Evolutionary conservation across 1,284 basidiomycete species (phyloP).

Genomic region (Trametes polyzona): DNA sequence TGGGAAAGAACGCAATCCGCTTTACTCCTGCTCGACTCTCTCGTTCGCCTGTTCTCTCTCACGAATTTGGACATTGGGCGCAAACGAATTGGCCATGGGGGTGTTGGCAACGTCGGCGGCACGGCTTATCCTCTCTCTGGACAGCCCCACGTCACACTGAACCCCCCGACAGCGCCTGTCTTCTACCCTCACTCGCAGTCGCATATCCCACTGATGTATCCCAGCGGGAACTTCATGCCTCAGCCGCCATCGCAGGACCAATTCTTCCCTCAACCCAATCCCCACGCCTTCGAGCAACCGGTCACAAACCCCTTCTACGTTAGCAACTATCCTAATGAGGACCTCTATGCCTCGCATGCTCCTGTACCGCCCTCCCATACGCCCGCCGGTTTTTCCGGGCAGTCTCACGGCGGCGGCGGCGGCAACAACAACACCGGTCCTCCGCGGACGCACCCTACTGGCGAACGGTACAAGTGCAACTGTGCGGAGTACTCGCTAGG

Average conservation of each 20-base stretch:
- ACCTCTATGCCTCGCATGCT: constrained; percentile 43
- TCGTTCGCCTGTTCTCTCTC: constrained; percentile 64
- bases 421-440: background rate
- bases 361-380: constrained; percentile 30
- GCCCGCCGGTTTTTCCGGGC: background rate
- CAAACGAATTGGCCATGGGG: constrained; percentile 29
- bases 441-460: background rate
- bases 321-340: background rate
- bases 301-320: background rate
- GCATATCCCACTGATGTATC: too few species aligned
- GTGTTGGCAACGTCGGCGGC: background rate
- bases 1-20: constrained; percentile 55
- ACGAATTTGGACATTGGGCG: constrained; percentile 48
- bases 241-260: background rate
- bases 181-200: background rate
- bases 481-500: constrained; percentile 57
- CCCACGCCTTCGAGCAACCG: background rate
- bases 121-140: background rate
- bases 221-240: background rate
- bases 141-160: background rate
- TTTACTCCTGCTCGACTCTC: constrained; percentile 63
- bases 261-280: background rate
- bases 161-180: background rate
- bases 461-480: constrained; percentile 40
- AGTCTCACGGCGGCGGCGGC: background rate